phyloP scores from a whole-genome alignment of 257 asterid species.

The Solanum chmielewskii region DNA sequence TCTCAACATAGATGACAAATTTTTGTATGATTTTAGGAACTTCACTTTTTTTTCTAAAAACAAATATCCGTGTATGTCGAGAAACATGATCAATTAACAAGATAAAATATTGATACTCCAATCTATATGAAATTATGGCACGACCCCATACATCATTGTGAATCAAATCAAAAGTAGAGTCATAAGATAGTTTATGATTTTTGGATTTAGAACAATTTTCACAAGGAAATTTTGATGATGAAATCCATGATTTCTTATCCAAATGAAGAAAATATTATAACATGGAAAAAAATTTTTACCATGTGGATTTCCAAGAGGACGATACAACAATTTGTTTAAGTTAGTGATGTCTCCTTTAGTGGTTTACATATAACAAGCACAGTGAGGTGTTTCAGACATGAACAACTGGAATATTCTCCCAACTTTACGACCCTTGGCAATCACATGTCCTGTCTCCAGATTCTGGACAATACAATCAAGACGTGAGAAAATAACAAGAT shows the following conservation, averaged over 20 bases:
- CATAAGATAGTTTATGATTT: neutral
- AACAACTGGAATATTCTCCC: neutral
- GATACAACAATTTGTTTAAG: neutral
- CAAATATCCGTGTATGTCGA: no score
- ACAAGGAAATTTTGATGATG: neutral
- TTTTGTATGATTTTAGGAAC: neutral
- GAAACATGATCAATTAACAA: neutral
- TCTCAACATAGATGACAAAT: neutral
- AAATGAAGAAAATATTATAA: no score
- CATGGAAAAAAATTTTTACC: neutral
- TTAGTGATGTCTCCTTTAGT: neutral
- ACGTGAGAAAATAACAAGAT: neutral
- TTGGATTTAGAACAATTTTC: neutral
- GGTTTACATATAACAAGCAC: neutral
- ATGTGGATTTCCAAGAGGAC: neutral
- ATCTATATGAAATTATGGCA: no score
- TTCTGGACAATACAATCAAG: neutral
- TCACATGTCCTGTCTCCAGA: neutral
- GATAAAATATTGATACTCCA: no score
- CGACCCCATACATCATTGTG: neutral
- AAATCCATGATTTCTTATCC: neutral
- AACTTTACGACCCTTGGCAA: neutral
- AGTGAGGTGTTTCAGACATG: neutral
- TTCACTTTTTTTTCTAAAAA: neutral
- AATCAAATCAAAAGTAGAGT: neutral